phyloP scores from a whole-genome alignment of 108 stramenopile genomes.

The Fragilariopsis cylindrus region DNA sequence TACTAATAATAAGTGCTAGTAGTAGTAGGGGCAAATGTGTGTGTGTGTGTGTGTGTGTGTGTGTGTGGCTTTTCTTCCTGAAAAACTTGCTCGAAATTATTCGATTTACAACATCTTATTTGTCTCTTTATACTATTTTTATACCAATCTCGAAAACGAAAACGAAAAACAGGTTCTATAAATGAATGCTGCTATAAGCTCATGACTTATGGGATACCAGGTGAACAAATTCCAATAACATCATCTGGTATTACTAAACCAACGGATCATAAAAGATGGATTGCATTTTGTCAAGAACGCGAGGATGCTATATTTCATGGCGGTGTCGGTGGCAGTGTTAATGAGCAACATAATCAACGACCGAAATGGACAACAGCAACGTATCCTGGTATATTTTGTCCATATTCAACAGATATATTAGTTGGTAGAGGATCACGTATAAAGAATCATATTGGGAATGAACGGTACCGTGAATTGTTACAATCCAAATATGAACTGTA shows the following conservation, averaged over 20 bases:
- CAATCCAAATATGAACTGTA: constrained; percentile 24
- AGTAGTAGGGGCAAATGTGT: too few relatives aligned
- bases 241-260: background rate
- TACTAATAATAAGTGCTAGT: too few relatives aligned
- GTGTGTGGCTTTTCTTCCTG: too few relatives aligned
- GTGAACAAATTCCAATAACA: constrained; percentile 7
- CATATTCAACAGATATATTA: background rate
- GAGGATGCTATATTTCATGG: constrained; percentile 1
- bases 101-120: too few relatives aligned
- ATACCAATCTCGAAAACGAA: too few relatives aligned
- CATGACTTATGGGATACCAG: constrained; percentile 14
- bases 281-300: background rate
- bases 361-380: too few relatives aligned
- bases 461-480: constrained; percentile 14
- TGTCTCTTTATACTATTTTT: too few relatives aligned
- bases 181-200: constrained; percentile 10
- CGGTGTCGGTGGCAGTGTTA: background rate
- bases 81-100: too few relatives aligned
- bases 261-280: constrained; percentile 1
- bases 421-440: constrained; percentile 22
- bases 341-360: too few relatives aligned
- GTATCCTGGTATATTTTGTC: background rate
- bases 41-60: too few relatives aligned
- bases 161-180: background rate
- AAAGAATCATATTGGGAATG: constrained; percentile 22